Conservation (phyloP, 192 early-diverging fungal genomes). For the Pilaira anomala region DNA sequence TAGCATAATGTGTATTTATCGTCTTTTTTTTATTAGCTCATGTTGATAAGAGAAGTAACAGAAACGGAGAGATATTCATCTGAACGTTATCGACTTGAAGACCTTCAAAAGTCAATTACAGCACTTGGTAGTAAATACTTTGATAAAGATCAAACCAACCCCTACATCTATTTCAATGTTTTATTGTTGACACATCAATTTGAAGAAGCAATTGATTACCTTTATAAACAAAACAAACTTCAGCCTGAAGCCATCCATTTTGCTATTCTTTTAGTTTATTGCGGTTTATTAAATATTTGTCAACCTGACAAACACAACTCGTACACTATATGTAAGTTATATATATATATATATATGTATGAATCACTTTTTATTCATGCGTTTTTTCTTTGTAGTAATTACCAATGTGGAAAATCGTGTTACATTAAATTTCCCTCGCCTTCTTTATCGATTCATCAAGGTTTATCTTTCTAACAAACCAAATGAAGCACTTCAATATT, state of each 20-base stretch:
- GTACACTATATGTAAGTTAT: conserved; percentile 33
- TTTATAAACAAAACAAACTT: conserved; percentile 58
- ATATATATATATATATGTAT: neutral
- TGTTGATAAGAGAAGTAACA: conserved; percentile 60
- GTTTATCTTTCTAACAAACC: conserved; percentile 34
- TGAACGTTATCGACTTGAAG: conserved; percentile 64
- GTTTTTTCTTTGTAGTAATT: conserved; percentile 11
- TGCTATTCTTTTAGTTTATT: conserved; percentile 76
- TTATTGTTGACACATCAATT: conserved; percentile 88
- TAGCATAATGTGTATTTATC: neutral
- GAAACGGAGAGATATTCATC: conserved; percentile 44
- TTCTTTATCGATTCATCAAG: conserved; percentile 39
- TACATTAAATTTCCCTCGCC: conserved; percentile 50
- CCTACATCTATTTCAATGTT: conserved; percentile 76
- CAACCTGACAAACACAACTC: conserved; percentile 44
- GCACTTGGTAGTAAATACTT: conserved; percentile 72
- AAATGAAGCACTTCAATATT: conserved; percentile 58
- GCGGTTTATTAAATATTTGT: conserved; percentile 75
- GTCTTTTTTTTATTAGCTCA: conserved; percentile 42
- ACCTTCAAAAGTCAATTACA: conserved; percentile 65
- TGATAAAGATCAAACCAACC: conserved; percentile 61
- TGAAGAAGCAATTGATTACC: conserved; percentile 78
- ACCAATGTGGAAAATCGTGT: neutral
- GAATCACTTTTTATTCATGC: neutral
- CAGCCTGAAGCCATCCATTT: conserved; percentile 88